Evolutionary conservation across 306 rosid genomes (phyloP), one percentile per base, ranked within the genome.

Genomic region (Potentilla sterilis): DNA sequence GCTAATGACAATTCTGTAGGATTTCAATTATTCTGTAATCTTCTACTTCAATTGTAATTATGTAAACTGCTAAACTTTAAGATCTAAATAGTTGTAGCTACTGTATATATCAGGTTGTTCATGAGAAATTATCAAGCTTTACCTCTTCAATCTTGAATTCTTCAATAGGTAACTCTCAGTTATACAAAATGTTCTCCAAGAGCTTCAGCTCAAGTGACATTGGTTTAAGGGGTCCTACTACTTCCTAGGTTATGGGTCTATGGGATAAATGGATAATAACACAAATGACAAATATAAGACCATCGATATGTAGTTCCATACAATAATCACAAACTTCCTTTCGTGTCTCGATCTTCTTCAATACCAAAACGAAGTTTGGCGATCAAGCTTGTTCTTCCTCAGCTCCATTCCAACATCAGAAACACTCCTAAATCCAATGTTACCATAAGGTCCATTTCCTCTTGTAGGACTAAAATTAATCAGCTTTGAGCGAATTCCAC

Each of bases 351-450:
- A 28, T 28, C 38, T 59, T 58, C 37, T 59, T 77, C 49, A 88
- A 75, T 85, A 83, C 93, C 89, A 80, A 67, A 83, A 78, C 8
- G 91, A 88, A 79, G 69, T 4, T 72, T 82, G 93, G 57, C 90
- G 83, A 54, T 77, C 84, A 67, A 81, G 46, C 67, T 57, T 72
- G 81, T 80, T 88, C 77, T 78, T 79, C 15, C 42, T 78, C 19
- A 35, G 14, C 61, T 4, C 78, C 52, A 19, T 86, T 5, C 91
- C 91, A 67, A 84, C 84, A 84, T 87, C 84, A 75, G 93, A 86
- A 43, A 86, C 66, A 77, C 80, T 84, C 76, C 92, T 77, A 40
- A 75, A 80, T 8, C 76, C 67, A 40, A 21, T 35, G 4, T 24
- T 46, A 40, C 42, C 67, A 58, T 42, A 52, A 58, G 12, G 10